Evolutionary conservation across 225 moss, liverwort and hornwort species (phyloP).

Genomic region (Pleurozium schreberi): DNA sequence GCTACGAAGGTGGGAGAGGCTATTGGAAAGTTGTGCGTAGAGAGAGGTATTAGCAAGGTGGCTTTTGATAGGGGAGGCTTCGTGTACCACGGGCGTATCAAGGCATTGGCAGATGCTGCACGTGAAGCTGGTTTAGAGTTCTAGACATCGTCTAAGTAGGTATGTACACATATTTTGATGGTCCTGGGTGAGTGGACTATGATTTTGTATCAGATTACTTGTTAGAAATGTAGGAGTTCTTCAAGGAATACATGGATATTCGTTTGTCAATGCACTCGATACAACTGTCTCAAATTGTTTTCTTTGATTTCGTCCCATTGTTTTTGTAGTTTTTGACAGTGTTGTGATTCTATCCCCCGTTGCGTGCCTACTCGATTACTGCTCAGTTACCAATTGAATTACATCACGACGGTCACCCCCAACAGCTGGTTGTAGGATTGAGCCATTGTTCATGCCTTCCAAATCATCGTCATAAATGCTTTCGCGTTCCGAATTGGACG

Average conservation of each 20-base stretch:
- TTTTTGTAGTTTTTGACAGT: not conserved
- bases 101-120: constrained; percentile 87
- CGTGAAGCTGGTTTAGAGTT: constrained; percentile 69
- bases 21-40: constrained; percentile 71
- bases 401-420: not conserved
- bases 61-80: constrained; percentile 97
- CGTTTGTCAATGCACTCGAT: not conserved
- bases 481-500: not conserved
- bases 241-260: not conserved
- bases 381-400: not conserved
- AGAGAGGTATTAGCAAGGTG: constrained; percentile 84
- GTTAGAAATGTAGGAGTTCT: not conserved
- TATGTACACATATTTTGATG: not conserved
- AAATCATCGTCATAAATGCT: not conserved
- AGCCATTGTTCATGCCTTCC: not conserved
- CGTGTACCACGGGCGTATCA: constrained; percentile 81
- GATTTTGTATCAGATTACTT: not conserved
- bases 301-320: not conserved
- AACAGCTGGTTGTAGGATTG: not conserved
- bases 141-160: not conserved
- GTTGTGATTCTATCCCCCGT: not conserved
- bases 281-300: not conserved
- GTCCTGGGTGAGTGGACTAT: not conserved
- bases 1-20: constrained; percentile 83
- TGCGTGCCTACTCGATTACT: not conserved